These are phyloP conservation scores for Zygosaccharomyces bisporus DNA, from an alignment of 805 yeast genomes.

Conservation along the genomic window DNA sequence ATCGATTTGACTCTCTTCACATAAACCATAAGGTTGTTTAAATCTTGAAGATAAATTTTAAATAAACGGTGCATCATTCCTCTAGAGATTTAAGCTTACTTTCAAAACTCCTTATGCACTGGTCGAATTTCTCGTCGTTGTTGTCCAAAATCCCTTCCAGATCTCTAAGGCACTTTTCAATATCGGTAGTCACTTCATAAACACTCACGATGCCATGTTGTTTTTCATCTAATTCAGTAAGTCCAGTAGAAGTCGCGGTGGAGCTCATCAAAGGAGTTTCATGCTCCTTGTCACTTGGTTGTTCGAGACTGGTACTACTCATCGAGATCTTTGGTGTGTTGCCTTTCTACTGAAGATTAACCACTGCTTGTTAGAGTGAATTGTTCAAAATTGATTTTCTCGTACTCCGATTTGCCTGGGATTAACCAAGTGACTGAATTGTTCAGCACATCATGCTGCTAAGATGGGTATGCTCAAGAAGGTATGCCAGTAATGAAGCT, in stretches of 20 bases:
- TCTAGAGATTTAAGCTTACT: constrained; percentile 15
- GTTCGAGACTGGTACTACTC: constrained; percentile 11
- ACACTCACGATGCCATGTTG: constrained; percentile 20
- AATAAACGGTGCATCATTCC: background rate
- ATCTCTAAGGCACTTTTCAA: constrained; percentile 26
- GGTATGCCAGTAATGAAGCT: constrained; percentile 14
- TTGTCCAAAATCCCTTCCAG: constrained; percentile 17
- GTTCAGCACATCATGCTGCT: no score
- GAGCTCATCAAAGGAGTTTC: constrained; percentile 10
- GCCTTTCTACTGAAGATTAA: background rate
- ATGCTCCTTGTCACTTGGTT: constrained; percentile 5
- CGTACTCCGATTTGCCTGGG: background rate
- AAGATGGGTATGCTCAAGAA: background rate
- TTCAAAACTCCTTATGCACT: constrained; percentile 22
- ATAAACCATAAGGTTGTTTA: no score
- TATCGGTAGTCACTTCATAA: constrained; percentile 30
- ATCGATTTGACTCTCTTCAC: no score
- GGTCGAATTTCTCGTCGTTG: constrained; percentile 25
- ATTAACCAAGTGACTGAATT: no score
- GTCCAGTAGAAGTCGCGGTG: constrained; percentile 2
- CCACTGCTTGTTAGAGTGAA: background rate
- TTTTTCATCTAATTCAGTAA: constrained; percentile 11
- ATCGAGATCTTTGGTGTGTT: constrained; percentile 1
- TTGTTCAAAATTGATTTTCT: background rate
- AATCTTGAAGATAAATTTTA: background rate